These are phyloP conservation scores for Heterobasidion occidentale DNA, from an alignment of 1,284 basidiomycete genomes.

Conservation along the genomic window DNA sequence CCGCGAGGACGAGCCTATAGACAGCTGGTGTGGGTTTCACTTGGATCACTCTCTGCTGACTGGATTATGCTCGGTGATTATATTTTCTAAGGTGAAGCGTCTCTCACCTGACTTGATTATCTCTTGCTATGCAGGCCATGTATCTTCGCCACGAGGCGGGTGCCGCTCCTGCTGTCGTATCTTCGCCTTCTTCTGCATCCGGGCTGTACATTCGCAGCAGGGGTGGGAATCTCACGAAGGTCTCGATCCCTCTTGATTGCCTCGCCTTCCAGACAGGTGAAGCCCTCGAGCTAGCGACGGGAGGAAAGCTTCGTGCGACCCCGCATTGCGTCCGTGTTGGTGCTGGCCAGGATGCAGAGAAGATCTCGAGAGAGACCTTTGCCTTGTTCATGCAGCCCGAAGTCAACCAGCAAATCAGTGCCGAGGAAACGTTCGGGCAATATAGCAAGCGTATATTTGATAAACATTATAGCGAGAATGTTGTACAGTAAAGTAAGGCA, in stretches of 20 bases:
- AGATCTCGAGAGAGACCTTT: constrained; percentile 76
- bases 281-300: constrained; percentile 82
- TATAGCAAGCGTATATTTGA: constrained; percentile 80
- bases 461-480: constrained; percentile 58
- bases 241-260: constrained; percentile 74
- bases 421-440: constrained; percentile 72
- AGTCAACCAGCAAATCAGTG: constrained; percentile 65
- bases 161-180: constrained; percentile 40
- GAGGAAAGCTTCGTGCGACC: constrained; percentile 70
- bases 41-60: constrained; percentile 85
- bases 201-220: constrained; percentile 88
- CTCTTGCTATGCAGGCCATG: constrained; percentile 59
- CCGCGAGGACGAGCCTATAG: constrained; percentile 53
- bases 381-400: constrained; percentile 93
- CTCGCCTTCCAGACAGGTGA: constrained; percentile 93
- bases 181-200: constrained; percentile 64
- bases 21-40: constrained; percentile 81
- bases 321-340: constrained; percentile 86
- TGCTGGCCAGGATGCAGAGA: constrained; percentile 31
- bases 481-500: constrained; percentile 14
- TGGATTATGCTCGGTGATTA: constrained; percentile 74
- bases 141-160: constrained; percentile 47
- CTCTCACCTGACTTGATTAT: constrained; percentile 14
- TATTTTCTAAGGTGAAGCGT: not conserved
- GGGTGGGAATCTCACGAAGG: constrained; percentile 67